Percentiles rank a stretch among this genome's conserved stretches.
Evolutionary conservation across 495 filamentous ascomycete species (phyloP).

Genomic region (Aspergillus baeticus): DNA sequence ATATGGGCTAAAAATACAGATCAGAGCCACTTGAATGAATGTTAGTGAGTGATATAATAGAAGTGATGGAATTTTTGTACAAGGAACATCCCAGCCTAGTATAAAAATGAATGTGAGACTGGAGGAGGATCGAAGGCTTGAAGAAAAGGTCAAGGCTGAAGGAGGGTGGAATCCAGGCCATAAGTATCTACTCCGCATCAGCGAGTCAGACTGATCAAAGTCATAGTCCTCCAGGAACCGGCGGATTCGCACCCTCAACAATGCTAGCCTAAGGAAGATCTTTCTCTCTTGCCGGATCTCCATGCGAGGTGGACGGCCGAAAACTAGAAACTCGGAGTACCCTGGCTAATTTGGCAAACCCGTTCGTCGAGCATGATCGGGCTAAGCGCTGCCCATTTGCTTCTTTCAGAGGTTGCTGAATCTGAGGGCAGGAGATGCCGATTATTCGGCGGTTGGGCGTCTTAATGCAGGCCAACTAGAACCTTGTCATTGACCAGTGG

Average conservation of each 20-base stretch:
- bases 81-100: neutral
- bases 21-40: neutral
- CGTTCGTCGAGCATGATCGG: neutral
- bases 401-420: neutral
- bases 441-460: neutral
- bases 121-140: constrained; percentile 13
- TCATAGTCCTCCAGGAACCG: neutral
- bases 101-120: neutral
- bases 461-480: neutral
- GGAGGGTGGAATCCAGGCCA: neutral
- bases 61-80: neutral
- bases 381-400: neutral
- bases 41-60: neutral
- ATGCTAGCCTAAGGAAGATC: neutral
- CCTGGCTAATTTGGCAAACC: neutral
- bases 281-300: neutral
- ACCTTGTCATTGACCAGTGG: neutral
- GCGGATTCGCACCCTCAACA: neutral
- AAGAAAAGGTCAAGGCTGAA: neutral
- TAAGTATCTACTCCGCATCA: constrained; percentile 8
- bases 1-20: neutral
- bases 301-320: neutral
- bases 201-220: neutral
- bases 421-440: neutral
- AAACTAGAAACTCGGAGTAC: neutral